phyloP scores from a whole-genome alignment of 2,329 filamentous ascomycete genomes.

The Apiospora pterosperma region DNA sequence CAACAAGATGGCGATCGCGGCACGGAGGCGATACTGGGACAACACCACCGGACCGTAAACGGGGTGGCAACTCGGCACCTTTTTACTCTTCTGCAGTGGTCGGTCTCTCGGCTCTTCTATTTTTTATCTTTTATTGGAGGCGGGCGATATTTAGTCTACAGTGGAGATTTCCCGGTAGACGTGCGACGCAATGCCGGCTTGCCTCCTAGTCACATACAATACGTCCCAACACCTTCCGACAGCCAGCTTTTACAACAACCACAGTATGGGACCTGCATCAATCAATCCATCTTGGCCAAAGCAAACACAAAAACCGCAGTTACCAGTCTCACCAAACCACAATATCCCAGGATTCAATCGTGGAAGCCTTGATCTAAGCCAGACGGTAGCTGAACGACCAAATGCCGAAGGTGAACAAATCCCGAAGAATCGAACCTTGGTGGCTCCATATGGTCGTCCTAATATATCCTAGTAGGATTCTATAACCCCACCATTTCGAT shows the following conservation, averaged over 20 bases:
- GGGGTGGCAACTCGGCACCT: neutral
- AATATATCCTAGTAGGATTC: neutral
- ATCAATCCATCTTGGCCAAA: neutral
- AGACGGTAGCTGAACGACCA: neutral
- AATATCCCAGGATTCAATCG: neutral
- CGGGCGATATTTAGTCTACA: constrained; percentile 1
- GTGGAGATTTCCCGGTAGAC: neutral
- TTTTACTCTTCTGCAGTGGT: neutral
- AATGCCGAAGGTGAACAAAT: neutral
- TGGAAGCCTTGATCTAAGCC: neutral
- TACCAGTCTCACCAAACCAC: neutral
- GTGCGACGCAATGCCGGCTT: neutral
- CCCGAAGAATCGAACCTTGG: neutral
- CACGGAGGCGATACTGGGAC: constrained; percentile 53
- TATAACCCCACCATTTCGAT: neutral
- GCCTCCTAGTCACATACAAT: neutral
- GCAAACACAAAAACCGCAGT: neutral
- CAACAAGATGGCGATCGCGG: constrained; percentile 42
- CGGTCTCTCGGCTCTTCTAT: neutral
- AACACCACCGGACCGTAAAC: constrained; percentile 22
- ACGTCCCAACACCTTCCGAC: neutral
- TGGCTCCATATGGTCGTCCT: neutral
- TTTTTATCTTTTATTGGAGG: neutral
- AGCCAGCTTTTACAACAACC: neutral
- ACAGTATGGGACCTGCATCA: neutral